Conservation (phyloP, 2,329 filamentous ascomycete species). For the Talaromyces marneffei region DNA sequence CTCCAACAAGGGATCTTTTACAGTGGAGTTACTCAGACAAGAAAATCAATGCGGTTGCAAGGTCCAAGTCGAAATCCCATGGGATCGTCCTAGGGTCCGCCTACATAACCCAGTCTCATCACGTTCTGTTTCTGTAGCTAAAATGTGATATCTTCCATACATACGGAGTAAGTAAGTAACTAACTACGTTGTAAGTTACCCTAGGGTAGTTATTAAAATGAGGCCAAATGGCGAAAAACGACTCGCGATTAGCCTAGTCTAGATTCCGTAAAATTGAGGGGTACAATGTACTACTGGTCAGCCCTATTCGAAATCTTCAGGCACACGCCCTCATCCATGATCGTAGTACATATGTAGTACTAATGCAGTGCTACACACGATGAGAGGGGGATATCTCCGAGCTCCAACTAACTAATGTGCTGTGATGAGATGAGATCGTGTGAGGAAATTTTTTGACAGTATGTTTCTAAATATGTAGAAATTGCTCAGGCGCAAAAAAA, state of each 20-base stretch:
- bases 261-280: neutral
- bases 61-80: too few species aligned
- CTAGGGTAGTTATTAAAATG: neutral
- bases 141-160: neutral
- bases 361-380: neutral
- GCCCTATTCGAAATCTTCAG: constrained; percentile 7
- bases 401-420: neutral
- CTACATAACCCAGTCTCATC: neutral
- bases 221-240: neutral
- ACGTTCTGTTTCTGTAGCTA: neutral
- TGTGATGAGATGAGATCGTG: constrained; percentile 3
- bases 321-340: neutral
- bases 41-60: neutral
- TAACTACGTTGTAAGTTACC: too few species aligned
- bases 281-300: neutral
- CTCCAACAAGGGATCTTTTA: neutral
- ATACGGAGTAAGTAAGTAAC: too few species aligned
- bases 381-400: neutral
- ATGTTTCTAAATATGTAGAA: neutral
- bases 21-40: neutral
- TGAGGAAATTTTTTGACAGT: neutral
- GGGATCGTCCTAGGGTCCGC: neutral
- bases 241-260: neutral
- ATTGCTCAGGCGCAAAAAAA: neutral
- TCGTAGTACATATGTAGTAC: neutral